These are phyloP conservation scores for Chrysoporthe deuterocubensis DNA, from an alignment of 2,329 filamentous ascomycete genomes.

Conservation along the genomic window DNA sequence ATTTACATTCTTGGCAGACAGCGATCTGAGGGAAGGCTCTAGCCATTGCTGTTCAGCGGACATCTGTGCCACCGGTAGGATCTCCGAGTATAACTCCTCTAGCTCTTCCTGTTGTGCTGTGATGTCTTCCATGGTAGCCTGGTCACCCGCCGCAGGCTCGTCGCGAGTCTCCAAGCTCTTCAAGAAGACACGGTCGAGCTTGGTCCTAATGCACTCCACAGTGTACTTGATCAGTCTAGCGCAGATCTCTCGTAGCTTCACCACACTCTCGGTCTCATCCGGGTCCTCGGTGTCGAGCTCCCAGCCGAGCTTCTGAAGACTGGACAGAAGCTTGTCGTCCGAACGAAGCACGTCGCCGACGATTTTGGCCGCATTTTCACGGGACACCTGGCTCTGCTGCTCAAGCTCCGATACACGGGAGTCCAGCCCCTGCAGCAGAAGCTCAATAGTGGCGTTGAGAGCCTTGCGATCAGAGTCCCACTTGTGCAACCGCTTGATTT, in stretches of 20 bases:
- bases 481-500: slow-evolving; percentile 43
- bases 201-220: slow-evolving; percentile 58
- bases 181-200: slow-evolving; percentile 59
- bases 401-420: slow-evolving; percentile 54
- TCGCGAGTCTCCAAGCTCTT: slow-evolving; percentile 45
- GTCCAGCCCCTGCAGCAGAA: slow-evolving; percentile 51
- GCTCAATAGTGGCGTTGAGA: slow-evolving; percentile 50
- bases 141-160: slow-evolving; percentile 21
- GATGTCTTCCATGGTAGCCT: slow-evolving; percentile 46
- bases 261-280: slow-evolving; percentile 56
- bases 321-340: slow-evolving; percentile 68
- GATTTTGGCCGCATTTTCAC: slow-evolving; percentile 50
- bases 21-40: slow-evolving; percentile 58
- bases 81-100: slow-evolving; percentile 71
- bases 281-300: slow-evolving; percentile 59
- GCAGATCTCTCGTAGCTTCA: slow-evolving; percentile 62
- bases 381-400: slow-evolving; percentile 52
- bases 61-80: slow-evolving; percentile 72
- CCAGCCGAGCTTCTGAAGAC: slow-evolving; percentile 67
- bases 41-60: slow-evolving; percentile 70
- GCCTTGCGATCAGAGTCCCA: slow-evolving; percentile 46
- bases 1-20: slow-evolving; percentile 49
- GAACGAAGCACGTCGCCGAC: slow-evolving; percentile 57
- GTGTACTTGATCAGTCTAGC: slow-evolving; percentile 62
- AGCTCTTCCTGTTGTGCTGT: slow-evolving; percentile 64